Evolutionary conservation across 148 eudicot genomes (phyloP).

Genomic region (Rhododendron griersonianum): DNA sequence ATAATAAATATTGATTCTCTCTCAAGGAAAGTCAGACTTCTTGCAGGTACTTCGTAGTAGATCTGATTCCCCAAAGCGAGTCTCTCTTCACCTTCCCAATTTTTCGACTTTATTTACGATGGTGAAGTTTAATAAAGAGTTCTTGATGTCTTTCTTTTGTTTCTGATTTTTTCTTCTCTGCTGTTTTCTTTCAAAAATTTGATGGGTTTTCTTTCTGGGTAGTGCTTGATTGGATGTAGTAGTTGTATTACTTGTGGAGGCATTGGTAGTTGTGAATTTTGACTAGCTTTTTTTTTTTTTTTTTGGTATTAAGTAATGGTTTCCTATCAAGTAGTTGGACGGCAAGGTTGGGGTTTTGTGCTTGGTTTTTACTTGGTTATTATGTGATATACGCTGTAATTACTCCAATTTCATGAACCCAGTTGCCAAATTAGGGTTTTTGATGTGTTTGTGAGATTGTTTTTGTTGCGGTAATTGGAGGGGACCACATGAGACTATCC

Average conservation of each 20-base stretch:
- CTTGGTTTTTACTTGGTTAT: too few species aligned
- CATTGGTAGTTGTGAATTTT: not conserved
- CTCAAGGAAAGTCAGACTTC: constrained; percentile 1
- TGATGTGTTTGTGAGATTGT: not conserved
- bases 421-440: not conserved
- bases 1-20: not conserved
- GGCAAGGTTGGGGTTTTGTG: too few species aligned
- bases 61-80: constrained; percentile 8
- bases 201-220: not conserved
- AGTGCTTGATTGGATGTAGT: not conserved
- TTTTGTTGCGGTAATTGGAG: not conserved
- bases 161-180: not conserved
- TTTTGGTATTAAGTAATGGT: not conserved
- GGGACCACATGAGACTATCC: not conserved
- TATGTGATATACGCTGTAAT: too few species aligned
- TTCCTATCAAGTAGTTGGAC: not conserved
- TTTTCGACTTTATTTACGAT: not conserved
- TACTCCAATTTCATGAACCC: not conserved
- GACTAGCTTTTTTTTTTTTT: not conserved
- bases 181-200: not conserved
- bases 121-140: not conserved
- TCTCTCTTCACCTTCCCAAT: not conserved
- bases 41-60: not conserved
- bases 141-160: not conserved
- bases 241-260: not conserved